Base-by-base conservation (phyloP, 495 filamentous ascomycete species). In the Penicillium desertorum region DNA sequence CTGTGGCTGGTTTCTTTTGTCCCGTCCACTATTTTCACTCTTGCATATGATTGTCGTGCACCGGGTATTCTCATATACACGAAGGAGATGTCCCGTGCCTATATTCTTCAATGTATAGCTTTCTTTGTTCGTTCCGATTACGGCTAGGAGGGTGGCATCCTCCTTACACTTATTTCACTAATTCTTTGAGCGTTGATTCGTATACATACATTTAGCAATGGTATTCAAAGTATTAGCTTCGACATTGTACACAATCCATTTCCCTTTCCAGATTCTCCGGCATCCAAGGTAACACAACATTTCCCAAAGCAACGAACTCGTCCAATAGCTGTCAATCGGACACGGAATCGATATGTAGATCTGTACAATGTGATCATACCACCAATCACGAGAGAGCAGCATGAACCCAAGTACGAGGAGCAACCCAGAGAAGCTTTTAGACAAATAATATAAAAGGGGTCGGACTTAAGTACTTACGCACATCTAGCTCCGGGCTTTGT, bases 21-120 rank as follows among this genome's bases (percentile, higher is more conserved):
- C 47, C 9, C 25, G 5, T 49, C 23, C 45, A 9, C 9, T 32
- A 30, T 29, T n/a, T 22, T 45, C 9, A n/a, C 25, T 56, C 34
- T 50, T 54, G 41, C 45, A 39, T 55, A 27, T 7, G 36, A 58
- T 17, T 49, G 45, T 30, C 46, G 49, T 53, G 57, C 47, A 54
- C 22, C 52, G 60, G 53, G 51, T 55, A 65, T 63, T 47, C 66
- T 70, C 69, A 59, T 57, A 48, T 57, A 69, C 42, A 72, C 63
- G 67, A 63, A 59, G 22, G 58, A 67, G 57, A 57, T 62, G 36
- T 49, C 55, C 32, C 14, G 60, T 34, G 29, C 48, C 23, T 45
- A 22, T 10, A 51, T 54, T 47, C 46, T 45, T 52, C 41, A 41
- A 49, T 57, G 54, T 62, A 42, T 39, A 43, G 19, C 25, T 17